Percentiles rank a stretch among this genome's conserved stretches.
Conservation (phyloP, 2,329 filamentous ascomycete species). For the Exophiala mesophila region DNA sequence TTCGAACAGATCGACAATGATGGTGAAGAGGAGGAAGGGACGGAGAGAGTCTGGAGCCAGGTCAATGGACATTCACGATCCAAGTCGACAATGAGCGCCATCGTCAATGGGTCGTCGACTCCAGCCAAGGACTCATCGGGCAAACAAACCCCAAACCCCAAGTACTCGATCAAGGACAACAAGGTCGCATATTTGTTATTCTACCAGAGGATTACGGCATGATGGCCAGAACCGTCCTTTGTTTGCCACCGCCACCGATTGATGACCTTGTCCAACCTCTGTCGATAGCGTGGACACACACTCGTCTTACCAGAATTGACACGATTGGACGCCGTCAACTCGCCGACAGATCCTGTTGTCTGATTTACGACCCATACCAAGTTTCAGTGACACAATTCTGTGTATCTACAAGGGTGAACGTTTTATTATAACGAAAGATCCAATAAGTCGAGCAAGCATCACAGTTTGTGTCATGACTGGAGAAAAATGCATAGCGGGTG, state of each 20-base stretch:
- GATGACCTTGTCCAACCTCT: not conserved
- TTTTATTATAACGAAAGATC: not conserved
- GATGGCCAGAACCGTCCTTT: not conserved
- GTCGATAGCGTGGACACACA: too few species aligned
- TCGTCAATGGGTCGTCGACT: conserved; percentile 60
- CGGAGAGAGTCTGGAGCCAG: conserved; percentile 71
- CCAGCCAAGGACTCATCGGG: conserved; percentile 51
- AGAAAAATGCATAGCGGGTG: conserved; percentile 13
- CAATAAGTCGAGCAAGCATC: conserved; percentile 4
- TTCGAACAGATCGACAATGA: conserved; percentile 65
- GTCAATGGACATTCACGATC: conserved; percentile 65
- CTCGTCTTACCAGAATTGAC: too few species aligned
- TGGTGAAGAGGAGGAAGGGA: conserved; percentile 57
- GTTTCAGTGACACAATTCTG: conserved; percentile 5
- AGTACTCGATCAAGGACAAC: conserved; percentile 73
- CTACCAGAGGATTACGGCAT: conserved; percentile 60
- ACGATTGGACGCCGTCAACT: too few species aligned
- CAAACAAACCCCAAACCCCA: conserved; percentile 51
- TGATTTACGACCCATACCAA: conserved; percentile 10
- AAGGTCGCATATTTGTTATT: conserved; percentile 97
- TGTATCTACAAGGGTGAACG: conserved; percentile 15
- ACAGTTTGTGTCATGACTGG: conserved; percentile 1
- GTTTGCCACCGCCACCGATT: not conserved
- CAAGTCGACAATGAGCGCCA: conserved; percentile 58
- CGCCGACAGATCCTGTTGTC: too few species aligned